Evolutionary conservation across 768 basidiomycete species (phyloP).

Genomic region (Thelephora ganbajun): DNA sequence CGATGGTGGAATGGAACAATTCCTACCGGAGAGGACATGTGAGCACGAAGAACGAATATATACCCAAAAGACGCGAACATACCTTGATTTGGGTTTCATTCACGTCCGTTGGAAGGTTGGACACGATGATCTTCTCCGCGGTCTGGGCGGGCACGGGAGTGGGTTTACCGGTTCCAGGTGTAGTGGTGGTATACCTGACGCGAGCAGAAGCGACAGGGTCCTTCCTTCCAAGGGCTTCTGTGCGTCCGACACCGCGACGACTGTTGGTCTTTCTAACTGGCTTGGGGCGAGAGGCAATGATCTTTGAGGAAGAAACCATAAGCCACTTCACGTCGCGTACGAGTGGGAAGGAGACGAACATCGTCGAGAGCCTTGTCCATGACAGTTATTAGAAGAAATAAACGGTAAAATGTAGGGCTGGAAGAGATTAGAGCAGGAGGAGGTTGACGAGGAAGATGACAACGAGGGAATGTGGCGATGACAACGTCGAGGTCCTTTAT

Average conservation of each 20-base stretch:
- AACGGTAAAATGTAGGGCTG: background rate
- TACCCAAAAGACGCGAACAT: slow-evolving; percentile 12
- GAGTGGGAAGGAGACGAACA: slow-evolving; percentile 26
- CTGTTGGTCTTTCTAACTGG: slow-evolving; percentile 26
- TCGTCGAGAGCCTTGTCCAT: slow-evolving; percentile 82
- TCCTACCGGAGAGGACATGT: slow-evolving; percentile 40
- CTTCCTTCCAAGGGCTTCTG: slow-evolving; percentile 46
- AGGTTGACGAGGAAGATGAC: slow-evolving; percentile 7
- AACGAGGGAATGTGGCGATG: slow-evolving; percentile 7
- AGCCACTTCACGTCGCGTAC: slow-evolving; percentile 11
- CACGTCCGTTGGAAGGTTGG: slow-evolving; percentile 85
- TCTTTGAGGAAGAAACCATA: slow-evolving; percentile 26
- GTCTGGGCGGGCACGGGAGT: slow-evolving; percentile 25
- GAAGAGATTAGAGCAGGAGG: slow-evolving; percentile 5
- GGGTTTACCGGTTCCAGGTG: slow-evolving; percentile 22
- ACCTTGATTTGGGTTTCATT: slow-evolving; percentile 92
- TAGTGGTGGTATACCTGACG: slow-evolving; percentile 33
- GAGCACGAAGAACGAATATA: background rate
- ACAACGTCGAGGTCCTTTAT: slow-evolving; percentile 6
- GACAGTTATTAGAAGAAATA: background rate
- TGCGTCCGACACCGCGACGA: slow-evolving; percentile 32
- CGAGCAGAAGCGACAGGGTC: slow-evolving; percentile 33
- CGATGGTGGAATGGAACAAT: slow-evolving; percentile 83
- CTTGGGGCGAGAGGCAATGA: slow-evolving; percentile 51
- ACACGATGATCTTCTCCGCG: slow-evolving; percentile 90